Conservation (phyloP, 2,329 filamentous ascomycete species). For the Triangularia verruculosa region DNA sequence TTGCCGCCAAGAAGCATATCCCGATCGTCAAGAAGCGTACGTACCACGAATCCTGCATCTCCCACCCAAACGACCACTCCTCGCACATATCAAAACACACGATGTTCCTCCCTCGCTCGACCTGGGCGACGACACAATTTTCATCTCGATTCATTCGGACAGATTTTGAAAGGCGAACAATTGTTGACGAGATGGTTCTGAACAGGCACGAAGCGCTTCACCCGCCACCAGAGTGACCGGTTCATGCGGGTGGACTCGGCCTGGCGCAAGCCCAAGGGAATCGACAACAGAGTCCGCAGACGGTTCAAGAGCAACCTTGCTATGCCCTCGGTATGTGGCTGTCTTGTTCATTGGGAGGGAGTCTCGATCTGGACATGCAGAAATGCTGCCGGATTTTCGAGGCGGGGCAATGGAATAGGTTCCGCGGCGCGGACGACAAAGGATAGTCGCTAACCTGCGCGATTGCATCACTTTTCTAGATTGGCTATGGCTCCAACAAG, state of each 20-base stretch:
- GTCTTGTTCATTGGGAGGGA: neutral
- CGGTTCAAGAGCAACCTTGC: constrained; percentile 93
- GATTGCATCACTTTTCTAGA: constrained; percentile 53
- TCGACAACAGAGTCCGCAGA: constrained; percentile 96
- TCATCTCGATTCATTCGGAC: neutral
- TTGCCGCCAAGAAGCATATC: constrained; percentile 98
- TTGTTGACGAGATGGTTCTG: constrained; percentile 38
- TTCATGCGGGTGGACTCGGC: constrained; percentile 87
- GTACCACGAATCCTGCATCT: constrained; percentile 41
- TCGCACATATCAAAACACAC: neutral
- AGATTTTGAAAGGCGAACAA: constrained; percentile 13
- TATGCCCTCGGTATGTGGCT: constrained; percentile 93
- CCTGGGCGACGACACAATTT: neutral
- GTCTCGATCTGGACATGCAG: neutral
- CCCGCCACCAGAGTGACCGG: constrained; percentile 94
- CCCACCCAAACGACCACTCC: constrained; percentile 9
- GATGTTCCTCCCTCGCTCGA: neutral
- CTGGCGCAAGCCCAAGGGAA: constrained; percentile 99
- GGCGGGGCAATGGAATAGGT: neutral
- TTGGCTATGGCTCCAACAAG: constrained; percentile 98
- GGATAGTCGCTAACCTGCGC: constrained; percentile 2
- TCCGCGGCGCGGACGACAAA: neutral
- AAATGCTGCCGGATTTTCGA: constrained; percentile 2
- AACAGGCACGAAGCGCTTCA: constrained; percentile 88
- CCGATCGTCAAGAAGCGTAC: constrained; percentile 99